phyloP scores from a whole-genome alignment of 2,329 filamentous ascomycete genomes.

The Hysterium pulicare region DNA sequence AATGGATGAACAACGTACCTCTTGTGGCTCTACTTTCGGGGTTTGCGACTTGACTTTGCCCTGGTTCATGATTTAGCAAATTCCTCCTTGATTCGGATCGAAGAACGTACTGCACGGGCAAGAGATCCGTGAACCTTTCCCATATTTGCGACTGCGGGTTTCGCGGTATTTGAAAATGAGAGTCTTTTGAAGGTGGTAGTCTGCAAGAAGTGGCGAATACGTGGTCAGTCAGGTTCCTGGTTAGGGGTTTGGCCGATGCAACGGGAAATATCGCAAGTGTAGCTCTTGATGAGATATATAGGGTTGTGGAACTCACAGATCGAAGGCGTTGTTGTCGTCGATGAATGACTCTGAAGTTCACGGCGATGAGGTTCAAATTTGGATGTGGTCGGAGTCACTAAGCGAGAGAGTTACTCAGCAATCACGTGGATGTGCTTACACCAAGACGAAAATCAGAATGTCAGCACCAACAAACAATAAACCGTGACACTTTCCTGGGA shows the following conservation, averaged over 20 bases:
- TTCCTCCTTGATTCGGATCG: no score
- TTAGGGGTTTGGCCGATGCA: no score
- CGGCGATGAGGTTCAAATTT: constrained; percentile 3
- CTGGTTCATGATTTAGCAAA: no score
- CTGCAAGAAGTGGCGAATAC: constrained; percentile 33
- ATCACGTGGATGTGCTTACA: background rate
- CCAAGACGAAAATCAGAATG: background rate
- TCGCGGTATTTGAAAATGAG: constrained; percentile 22
- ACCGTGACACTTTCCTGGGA: no score
- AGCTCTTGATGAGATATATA: no score
- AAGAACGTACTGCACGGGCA: constrained; percentile 21
- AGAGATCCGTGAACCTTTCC: constrained; percentile 93
- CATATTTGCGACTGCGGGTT: constrained; percentile 61
- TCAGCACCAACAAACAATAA: no score
- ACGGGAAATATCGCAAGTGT: no score
- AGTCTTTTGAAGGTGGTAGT: constrained; percentile 16
- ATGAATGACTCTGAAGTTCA: background rate
- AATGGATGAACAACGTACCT: background rate
- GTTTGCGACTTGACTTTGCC: constrained; percentile 98
- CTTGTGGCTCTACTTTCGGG: constrained; percentile 63
- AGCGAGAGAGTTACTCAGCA: background rate
- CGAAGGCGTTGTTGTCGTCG: background rate
- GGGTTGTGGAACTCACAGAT: background rate
- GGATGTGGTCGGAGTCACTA: background rate
- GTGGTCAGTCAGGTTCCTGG: constrained; percentile 18